A percentile compares a stretch with the other conserved stretches of the same genome.
phyloP scores from a whole-genome alignment of 2,329 filamentous ascomycete species.

The Aspergillus brasiliensis region DNA sequence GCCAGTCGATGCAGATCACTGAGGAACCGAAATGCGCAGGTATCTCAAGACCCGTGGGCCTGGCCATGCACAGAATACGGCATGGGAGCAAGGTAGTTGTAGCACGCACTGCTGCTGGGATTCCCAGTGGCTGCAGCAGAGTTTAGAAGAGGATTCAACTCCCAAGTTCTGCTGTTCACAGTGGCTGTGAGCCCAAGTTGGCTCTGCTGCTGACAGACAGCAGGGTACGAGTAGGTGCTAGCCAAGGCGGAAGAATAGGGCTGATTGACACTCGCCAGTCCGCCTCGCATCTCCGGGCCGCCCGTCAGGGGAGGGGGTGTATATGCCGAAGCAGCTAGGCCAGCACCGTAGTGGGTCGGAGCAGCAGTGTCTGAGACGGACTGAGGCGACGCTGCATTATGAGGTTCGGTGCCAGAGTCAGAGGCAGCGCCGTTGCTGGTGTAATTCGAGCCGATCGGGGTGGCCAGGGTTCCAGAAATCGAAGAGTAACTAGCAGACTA shows the following conservation, averaged over 20 bases:
- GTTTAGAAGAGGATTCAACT: slow-evolving; percentile 37
- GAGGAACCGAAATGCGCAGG: slow-evolving; percentile 9
- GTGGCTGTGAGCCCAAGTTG: slow-evolving; percentile 34
- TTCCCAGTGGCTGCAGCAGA: slow-evolving; percentile 30
- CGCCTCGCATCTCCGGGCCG: slow-evolving; percentile 42
- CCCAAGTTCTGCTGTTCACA: slow-evolving; percentile 38
- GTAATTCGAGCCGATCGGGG: slow-evolving; percentile 42
- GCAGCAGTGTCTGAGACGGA: slow-evolving; percentile 50
- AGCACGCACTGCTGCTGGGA: slow-evolving; percentile 29
- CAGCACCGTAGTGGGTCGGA: slow-evolving; percentile 47
- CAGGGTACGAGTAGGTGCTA: slow-evolving; percentile 35
- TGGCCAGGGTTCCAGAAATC: slow-evolving; percentile 54
- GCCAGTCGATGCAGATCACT: slow-evolving; percentile 19
- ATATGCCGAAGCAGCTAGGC: slow-evolving; percentile 46
- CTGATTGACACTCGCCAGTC: slow-evolving; percentile 34
- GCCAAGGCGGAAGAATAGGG: slow-evolving; percentile 33
- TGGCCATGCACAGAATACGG: slow-evolving; percentile 36
- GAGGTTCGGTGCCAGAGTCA: slow-evolving; percentile 52
- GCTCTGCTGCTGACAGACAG: slow-evolving; percentile 33
- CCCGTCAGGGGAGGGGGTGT: slow-evolving; percentile 44
- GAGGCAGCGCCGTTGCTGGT: slow-evolving; percentile 46
- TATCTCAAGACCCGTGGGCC: slow-evolving; percentile 24
- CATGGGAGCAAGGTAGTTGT: slow-evolving; percentile 37
- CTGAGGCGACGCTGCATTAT: slow-evolving; percentile 52
- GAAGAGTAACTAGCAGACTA: slow-evolving; percentile 71